Evolutionary conservation across 805 yeast species (phyloP), one percentile per base, ranked within the genome.

Genomic region (Wickerhamomyces mucosus): DNA sequence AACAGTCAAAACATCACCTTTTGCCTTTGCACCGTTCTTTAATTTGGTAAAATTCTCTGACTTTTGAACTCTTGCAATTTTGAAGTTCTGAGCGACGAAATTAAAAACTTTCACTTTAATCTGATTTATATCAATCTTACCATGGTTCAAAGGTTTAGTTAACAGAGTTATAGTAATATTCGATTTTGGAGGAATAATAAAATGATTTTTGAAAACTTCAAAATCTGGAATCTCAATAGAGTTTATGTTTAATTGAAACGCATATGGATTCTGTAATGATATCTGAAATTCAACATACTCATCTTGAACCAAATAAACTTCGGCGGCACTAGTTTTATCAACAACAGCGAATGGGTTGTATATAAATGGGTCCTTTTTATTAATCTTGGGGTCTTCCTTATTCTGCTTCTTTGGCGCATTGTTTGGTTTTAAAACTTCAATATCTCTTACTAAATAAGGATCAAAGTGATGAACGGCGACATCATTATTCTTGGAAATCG

Each of bases 261-360:
- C 69, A 56, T 74, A 84, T 7, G 95, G 95, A 50, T 89, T 89
- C 47, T 80, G 86, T 7, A 88, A 46, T 4, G 62, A 57, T 2
- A 83, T 57, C 6, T 59, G 50, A 13, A 81, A 59, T 35, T 74
- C 79, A 10, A 72, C 68, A 5, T 69, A 60, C 32, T 85, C 95
- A 21, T 75, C 81, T 40, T 70, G 71, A 13, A 76, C 75, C 6
- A 75, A 41, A 14, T 61, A 46, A 38, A 23, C 16, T 13, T 23
- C 26, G 5, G 7, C 10, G 15, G 15, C 21, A 8, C 8, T 6
- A 16, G 55, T 45, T 29, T 38, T 43, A 18, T 47, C 50, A 11
- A 35, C 38, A 2, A 31, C 34, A 14, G 38, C 37, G 2, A 37
- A 72, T 0, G 92, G 89, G 48, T 81, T 77, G 51, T 76, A 74